A percentile compares a stretch with the other conserved stretches of the same genome.
Evolutionary conservation across 108 stramenopile species (phyloP).

Genomic region (Licmophora abbreviata): DNA sequence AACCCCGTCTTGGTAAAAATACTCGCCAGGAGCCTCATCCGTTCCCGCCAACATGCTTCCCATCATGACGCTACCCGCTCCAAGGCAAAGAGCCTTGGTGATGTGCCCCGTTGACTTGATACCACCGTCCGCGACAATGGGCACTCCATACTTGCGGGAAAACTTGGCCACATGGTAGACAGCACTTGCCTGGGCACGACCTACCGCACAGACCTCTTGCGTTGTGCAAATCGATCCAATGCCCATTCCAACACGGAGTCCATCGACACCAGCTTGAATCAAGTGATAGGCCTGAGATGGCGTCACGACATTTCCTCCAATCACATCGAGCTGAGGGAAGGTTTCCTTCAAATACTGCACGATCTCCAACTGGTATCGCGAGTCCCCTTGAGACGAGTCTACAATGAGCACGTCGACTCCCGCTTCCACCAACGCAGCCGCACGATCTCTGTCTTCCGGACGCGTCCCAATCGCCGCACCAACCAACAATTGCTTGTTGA

Average conservation of each 20-base stretch:
- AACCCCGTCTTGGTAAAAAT: constrained; percentile 99
- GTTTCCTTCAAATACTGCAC: constrained; percentile 83
- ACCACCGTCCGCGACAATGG: constrained; percentile 98
- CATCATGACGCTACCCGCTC: constrained; percentile 99
- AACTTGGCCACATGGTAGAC: constrained; percentile 97
- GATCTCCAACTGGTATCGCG: constrained; percentile 97
- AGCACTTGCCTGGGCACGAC: constrained; percentile 97
- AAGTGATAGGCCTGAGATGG: constrained; percentile 93
- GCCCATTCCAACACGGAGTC: constrained; percentile 99
- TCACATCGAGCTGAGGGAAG: constrained; percentile 88
- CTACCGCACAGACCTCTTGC: constrained; percentile 99
- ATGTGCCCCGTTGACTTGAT: constrained; percentile 97
- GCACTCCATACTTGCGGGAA: constrained; percentile 90
- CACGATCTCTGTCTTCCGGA: constrained; percentile 92
- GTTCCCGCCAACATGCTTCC: constrained; percentile 99
- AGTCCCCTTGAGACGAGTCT: constrained; percentile 99
- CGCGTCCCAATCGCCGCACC: constrained; percentile 99
- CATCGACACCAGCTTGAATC: constrained; percentile 99
- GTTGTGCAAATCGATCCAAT: constrained; percentile 99
- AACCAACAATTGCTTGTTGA: constrained; percentile 95
- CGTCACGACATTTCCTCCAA: constrained; percentile 99
- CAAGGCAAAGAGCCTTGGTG: constrained; percentile 95
- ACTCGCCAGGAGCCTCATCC: constrained; percentile 99
- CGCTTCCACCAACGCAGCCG: constrained; percentile 82
- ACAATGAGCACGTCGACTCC: constrained; percentile 99